Evolutionary conservation across 2,329 filamentous ascomycete genomes (phyloP).

Genomic region (Alternaria alternata): DNA sequence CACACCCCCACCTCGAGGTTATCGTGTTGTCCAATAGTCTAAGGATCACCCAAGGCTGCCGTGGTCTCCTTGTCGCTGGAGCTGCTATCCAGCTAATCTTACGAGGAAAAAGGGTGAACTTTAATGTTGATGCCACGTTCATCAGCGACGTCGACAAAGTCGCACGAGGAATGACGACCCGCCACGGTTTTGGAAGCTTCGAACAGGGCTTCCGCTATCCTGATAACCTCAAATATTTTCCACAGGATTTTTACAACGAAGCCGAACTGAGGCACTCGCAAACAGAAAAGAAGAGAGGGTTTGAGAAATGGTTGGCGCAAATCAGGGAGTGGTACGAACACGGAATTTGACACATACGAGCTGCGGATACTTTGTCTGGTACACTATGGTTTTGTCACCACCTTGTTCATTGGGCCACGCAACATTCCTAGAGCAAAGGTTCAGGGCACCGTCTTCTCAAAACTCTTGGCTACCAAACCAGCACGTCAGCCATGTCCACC

Average conservation of each 20-base stretch:
- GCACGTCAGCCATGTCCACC: too few species aligned
- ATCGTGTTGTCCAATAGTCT: not conserved
- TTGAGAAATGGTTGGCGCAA: not conserved
- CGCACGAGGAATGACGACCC: too few species aligned
- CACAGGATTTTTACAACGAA: not conserved
- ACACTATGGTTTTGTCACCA: not conserved
- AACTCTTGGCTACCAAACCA: too few species aligned
- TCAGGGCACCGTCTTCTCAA: too few species aligned
- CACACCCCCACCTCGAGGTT: not conserved
- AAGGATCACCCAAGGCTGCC: too few species aligned
- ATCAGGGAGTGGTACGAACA: not conserved
- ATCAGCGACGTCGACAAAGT: not conserved
- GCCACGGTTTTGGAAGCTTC: too few species aligned
- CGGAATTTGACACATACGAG: not conserved
- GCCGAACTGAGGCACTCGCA: not conserved
- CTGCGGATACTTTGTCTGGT: too few species aligned
- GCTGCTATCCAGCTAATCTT: not conserved
- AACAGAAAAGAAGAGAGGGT: not conserved
- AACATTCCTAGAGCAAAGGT: not conserved
- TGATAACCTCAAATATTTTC: not conserved
- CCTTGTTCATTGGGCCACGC: rapidly evolving
- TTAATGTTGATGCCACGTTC: not conserved
- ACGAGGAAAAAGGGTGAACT: not conserved
- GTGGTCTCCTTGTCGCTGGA: not conserved
- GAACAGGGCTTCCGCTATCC: not conserved